Evolutionary conservation across 805 yeast genomes (phyloP).

Genomic region (Candida nonsorbophila): DNA sequence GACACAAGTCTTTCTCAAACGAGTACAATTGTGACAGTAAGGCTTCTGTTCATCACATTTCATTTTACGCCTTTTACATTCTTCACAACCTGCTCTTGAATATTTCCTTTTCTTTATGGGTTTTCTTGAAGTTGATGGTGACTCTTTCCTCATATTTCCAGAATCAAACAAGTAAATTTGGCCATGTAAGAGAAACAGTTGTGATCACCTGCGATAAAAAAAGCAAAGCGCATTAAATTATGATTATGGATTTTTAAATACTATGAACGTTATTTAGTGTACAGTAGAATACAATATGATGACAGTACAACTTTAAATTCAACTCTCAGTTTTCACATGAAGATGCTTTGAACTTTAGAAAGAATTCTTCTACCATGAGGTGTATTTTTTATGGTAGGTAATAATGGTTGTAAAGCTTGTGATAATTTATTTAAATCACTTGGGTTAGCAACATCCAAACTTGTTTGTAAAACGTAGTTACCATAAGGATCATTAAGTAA

Average conservation of each 20-base stretch:
- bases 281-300: background rate
- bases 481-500: slow-evolving; percentile 56
- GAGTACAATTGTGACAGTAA: slow-evolving; percentile 28
- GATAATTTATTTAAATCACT: slow-evolving; percentile 52
- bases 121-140: slow-evolving; percentile 1
- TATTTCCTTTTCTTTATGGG: slow-evolving; percentile 31
- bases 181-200: too few species aligned
- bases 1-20: slow-evolving; percentile 26
- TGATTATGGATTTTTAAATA: background rate
- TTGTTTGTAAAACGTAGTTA: slow-evolving; percentile 55
- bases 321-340: slow-evolving; percentile 1
- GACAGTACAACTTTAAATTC: background rate
- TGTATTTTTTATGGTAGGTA: slow-evolving; percentile 77
- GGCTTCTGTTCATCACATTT: slow-evolving; percentile 39
- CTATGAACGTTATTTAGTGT: background rate
- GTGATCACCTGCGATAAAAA: too few species aligned
- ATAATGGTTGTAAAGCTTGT: slow-evolving; percentile 60
- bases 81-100: slow-evolving; percentile 36
- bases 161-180: too few species aligned
- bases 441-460: slow-evolving; percentile 50
- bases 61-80: slow-evolving; percentile 39
- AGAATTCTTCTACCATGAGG: slow-evolving; percentile 95
- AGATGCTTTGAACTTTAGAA: slow-evolving; percentile 46
- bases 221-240: too few species aligned
- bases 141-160: too few species aligned